These are phyloP conservation scores for Pontederia crassipes DNA, from an alignment of 176 grass and related monocot species.

Conservation along the genomic window DNA sequence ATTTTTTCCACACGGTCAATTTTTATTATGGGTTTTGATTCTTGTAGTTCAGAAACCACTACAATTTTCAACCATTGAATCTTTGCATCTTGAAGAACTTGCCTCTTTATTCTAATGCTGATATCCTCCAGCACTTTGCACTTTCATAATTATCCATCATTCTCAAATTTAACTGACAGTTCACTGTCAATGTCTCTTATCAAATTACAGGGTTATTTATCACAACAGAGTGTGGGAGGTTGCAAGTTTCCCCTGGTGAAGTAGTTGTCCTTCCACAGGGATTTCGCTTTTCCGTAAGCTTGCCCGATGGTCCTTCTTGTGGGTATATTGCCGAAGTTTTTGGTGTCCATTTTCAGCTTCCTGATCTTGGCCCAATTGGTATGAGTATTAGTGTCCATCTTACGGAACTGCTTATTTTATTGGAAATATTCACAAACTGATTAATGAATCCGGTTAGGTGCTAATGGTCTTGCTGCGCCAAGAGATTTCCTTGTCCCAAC, in stretches of 20 bases:
- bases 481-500: slow-evolving; percentile 78
- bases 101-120: too few species aligned
- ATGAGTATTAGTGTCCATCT: neutral
- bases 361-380: slow-evolving; percentile 93
- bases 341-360: slow-evolving; percentile 80
- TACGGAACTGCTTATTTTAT: neutral
- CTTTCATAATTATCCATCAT: too few species aligned
- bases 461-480: slow-evolving; percentile 73
- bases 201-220: slow-evolving; percentile 68
- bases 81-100: too few species aligned
- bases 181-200: slow-evolving; percentile 18
- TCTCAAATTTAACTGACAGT: too few species aligned
- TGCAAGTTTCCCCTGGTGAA: slow-evolving; percentile 64
- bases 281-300: slow-evolving; percentile 62
- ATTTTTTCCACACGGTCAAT: too few species aligned
- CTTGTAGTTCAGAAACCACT: too few species aligned
- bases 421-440: neutral
- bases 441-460: slow-evolving; percentile 34
- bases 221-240: slow-evolving; percentile 81
- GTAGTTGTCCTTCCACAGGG: slow-evolving; percentile 91
- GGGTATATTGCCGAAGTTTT: slow-evolving; percentile 91
- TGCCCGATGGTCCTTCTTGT: slow-evolving; percentile 68
- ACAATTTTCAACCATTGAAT: too few species aligned
- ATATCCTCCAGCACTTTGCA: too few species aligned
- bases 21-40: too few species aligned